phyloP scores from a whole-genome alignment of 495 filamentous ascomycete species.

The Lepidopterella palustris region DNA sequence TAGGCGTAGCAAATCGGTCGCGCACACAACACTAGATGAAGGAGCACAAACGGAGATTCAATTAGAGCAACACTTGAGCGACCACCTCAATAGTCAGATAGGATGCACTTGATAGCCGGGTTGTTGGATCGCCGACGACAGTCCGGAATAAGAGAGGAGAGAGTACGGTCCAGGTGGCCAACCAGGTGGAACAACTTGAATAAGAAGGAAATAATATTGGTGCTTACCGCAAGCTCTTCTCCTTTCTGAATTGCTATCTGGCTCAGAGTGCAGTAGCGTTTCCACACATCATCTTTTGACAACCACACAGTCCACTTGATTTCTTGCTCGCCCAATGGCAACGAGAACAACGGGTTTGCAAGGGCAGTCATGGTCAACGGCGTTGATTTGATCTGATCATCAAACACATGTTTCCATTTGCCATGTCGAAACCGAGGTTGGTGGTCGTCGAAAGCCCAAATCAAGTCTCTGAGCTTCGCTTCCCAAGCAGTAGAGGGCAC shows the following conservation, averaged over 20 bases:
- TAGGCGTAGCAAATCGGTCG: too few relatives aligned
- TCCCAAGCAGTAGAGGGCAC: constrained; percentile 47
- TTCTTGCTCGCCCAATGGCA: constrained; percentile 42
- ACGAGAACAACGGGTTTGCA: constrained; percentile 45
- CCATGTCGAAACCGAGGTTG: constrained; percentile 50
- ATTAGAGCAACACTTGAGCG: too few relatives aligned
- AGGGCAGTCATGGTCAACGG: constrained; percentile 33
- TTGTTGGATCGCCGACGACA: too few relatives aligned
- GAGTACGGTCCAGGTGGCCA: background rate
- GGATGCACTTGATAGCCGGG: too few relatives aligned
- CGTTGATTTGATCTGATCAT: constrained; percentile 44
- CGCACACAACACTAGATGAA: too few relatives aligned
- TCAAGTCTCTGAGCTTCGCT: constrained; percentile 46
- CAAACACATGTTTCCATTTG: constrained; percentile 36
- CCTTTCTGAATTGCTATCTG: constrained; percentile 52
- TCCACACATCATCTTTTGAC: constrained; percentile 48
- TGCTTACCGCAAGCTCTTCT: constrained; percentile 43
- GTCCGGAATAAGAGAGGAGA: too few relatives aligned
- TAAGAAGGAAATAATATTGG: background rate
- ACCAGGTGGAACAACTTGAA: background rate
- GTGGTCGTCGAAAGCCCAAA: constrained; percentile 45
- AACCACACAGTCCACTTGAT: constrained; percentile 31
- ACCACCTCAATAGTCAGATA: too few relatives aligned
- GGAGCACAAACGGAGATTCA: too few relatives aligned
- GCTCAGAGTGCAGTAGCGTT: constrained; percentile 51